Evolutionary conservation across 2,329 filamentous ascomycete genomes (phyloP).

Genomic region (Ascochyta viciae-villosae): DNA sequence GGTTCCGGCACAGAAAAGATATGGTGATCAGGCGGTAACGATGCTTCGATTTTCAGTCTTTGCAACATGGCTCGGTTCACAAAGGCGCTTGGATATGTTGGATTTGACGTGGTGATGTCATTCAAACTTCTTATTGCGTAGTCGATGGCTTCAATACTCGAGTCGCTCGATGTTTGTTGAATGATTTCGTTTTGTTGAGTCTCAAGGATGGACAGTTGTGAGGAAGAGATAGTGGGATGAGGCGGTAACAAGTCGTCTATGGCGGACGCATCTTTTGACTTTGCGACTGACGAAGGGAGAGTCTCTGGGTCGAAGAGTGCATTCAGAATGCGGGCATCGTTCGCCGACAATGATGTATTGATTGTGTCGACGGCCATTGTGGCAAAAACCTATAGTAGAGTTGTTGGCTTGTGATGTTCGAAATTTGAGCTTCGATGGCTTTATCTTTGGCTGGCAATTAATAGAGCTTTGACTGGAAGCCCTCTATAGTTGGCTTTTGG

Average conservation of each 20-base stretch:
- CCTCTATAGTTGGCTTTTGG: background rate
- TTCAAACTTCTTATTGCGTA: constrained; percentile 54
- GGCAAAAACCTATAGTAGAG: background rate
- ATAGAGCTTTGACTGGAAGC: background rate
- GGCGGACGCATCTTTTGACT: constrained; percentile 53
- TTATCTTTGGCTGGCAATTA: background rate
- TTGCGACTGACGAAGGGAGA: constrained; percentile 58
- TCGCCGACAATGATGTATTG: constrained; percentile 55
- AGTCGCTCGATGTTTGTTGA: constrained; percentile 23
- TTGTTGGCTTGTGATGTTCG: background rate
- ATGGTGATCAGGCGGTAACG: background rate
- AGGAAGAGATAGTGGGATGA: constrained; percentile 50
- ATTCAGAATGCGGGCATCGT: constrained; percentile 48
- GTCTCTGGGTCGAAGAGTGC: constrained; percentile 52
- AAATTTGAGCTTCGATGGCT: background rate
- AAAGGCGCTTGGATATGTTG: constrained; percentile 73
- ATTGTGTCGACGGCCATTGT: constrained; percentile 43
- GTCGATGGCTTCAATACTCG: constrained; percentile 21
- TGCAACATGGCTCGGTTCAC: constrained; percentile 77
- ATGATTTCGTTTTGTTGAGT: constrained; percentile 55
- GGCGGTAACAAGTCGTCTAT: constrained; percentile 51
- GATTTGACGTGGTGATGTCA: constrained; percentile 63
- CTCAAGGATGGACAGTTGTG: constrained; percentile 52
- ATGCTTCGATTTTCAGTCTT: constrained; percentile 55
- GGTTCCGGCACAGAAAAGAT: constrained; percentile 25